Evolutionary conservation across 805 yeast genomes (phyloP).

Genomic region (Cyberlindnera galapagoensis): DNA sequence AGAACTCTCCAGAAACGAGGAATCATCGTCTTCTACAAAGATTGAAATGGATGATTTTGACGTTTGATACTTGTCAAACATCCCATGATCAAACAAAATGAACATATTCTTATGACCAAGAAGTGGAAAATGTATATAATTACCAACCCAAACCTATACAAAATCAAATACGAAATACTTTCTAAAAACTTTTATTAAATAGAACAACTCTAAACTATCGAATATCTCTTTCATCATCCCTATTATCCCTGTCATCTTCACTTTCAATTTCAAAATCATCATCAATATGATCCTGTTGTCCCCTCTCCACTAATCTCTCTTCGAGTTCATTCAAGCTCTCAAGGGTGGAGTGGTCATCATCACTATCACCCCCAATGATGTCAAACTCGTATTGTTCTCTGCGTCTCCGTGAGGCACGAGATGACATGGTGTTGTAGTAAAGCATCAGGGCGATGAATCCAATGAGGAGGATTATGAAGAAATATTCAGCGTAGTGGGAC

Average conservation of each 20-base stretch:
- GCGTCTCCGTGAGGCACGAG: constrained; percentile 36
- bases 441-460: constrained; percentile 46
- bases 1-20: constrained; percentile 4
- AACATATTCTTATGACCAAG: too few relatives aligned
- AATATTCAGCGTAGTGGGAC: constrained; percentile 53
- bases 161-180: too few relatives aligned
- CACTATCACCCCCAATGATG: constrained; percentile 41
- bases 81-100: too few relatives aligned
- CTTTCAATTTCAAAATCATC: constrained; percentile 18
- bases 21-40: constrained; percentile 15
- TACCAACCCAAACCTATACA: too few relatives aligned
- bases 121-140: too few relatives aligned
- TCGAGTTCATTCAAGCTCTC: constrained; percentile 53
- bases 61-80: neutral
- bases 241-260: constrained; percentile 15
- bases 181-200: too few relatives aligned
- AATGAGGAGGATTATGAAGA: constrained; percentile 48
- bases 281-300: constrained; percentile 43
- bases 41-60: constrained; percentile 20
- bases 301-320: too few relatives aligned
- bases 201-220: too few relatives aligned
- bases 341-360: constrained; percentile 18
- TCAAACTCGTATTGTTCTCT: constrained; percentile 30
- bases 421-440: constrained; percentile 35
- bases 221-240: neutral